Percentiles rank a stretch among this genome's conserved stretches.
Evolutionary conservation across 495 filamentous ascomycete species (phyloP).

Genomic region (Penicillium maclennaniae): DNA sequence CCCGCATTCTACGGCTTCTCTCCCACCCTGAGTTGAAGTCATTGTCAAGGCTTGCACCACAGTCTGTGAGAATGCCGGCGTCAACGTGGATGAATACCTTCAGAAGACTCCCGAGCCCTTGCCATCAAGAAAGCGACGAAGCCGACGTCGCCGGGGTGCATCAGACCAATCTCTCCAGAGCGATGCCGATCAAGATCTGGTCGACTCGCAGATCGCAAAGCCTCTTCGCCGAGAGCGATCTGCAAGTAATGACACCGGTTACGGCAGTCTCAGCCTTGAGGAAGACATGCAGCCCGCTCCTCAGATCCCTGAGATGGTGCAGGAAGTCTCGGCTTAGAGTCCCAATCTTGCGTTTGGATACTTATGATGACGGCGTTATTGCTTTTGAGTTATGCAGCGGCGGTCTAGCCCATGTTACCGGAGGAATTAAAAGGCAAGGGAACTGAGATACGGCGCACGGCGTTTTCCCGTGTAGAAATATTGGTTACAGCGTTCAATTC

Average conservation of each 20-base stretch:
- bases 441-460: neutral
- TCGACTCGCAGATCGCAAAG: conserved; percentile 4
- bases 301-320: conserved; percentile 3
- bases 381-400: neutral
- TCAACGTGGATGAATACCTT: conserved; percentile 37
- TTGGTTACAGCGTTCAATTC: neutral
- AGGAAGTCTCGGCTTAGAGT: conserved; percentile 6
- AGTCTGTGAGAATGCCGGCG: conserved; percentile 34
- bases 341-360: neutral
- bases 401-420: neutral
- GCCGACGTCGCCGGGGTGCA: conserved; percentile 17
- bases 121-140: conserved; percentile 7
- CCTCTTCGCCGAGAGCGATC: conserved; percentile 23
- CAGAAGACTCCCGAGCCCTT: conserved; percentile 7
- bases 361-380: neutral
- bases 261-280: conserved; percentile 29
- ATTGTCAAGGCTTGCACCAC: conserved; percentile 41
- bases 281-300: conserved; percentile 15
- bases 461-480: neutral
- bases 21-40: conserved; percentile 30
- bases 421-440: neutral
- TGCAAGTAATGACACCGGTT: conserved; percentile 32
- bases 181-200: conserved; percentile 21
- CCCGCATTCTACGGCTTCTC: conserved; percentile 47
- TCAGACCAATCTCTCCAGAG: conserved; percentile 16